A percentile compares a stretch with the other conserved stretches of the same genome.
Evolutionary conservation across 768 basidiomycete species (phyloP).

Genomic region (Podaxis mareebaensis): DNA sequence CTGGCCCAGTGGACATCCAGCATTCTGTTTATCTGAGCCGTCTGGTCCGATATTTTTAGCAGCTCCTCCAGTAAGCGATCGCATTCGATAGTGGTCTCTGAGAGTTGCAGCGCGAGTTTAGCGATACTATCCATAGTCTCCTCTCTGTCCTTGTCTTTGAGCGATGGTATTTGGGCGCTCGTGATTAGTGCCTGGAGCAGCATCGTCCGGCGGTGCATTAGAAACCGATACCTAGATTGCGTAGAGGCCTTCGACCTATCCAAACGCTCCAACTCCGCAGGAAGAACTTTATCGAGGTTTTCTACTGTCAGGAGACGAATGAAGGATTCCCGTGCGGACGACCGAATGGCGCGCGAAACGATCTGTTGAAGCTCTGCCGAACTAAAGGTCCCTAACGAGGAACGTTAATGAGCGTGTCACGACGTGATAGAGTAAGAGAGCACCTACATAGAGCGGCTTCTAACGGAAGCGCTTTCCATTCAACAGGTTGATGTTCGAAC

Average conservation of each 20-base stretch:
- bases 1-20: constrained; percentile 71
- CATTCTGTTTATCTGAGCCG: constrained; percentile 59
- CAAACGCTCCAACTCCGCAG: constrained; percentile 60
- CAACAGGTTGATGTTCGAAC: constrained; percentile 58
- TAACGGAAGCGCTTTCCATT: constrained; percentile 68
- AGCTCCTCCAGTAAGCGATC: constrained; percentile 62
- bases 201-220: constrained; percentile 67
- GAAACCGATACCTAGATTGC: constrained; percentile 69
- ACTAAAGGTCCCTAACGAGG: constrained; percentile 54
- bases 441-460: constrained; percentile 63
- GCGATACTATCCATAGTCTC: constrained; percentile 37
- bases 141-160: constrained; percentile 36
- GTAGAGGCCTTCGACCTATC: constrained; percentile 49
- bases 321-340: constrained; percentile 67
- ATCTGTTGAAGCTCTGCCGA: constrained; percentile 64
- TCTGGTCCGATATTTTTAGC: constrained; percentile 59
- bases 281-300: constrained; percentile 58
- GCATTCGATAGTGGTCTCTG: constrained; percentile 55
- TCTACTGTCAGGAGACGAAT: constrained; percentile 69
- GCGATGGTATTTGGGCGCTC: constrained; percentile 28
- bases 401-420: constrained; percentile 14
- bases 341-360: constrained; percentile 70
- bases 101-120: constrained; percentile 56
- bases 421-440: not conserved
- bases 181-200: constrained; percentile 70